These are phyloP conservation scores for Quercus bicolor DNA, from an alignment of 306 rosid genomes.

Conservation along the genomic window DNA sequence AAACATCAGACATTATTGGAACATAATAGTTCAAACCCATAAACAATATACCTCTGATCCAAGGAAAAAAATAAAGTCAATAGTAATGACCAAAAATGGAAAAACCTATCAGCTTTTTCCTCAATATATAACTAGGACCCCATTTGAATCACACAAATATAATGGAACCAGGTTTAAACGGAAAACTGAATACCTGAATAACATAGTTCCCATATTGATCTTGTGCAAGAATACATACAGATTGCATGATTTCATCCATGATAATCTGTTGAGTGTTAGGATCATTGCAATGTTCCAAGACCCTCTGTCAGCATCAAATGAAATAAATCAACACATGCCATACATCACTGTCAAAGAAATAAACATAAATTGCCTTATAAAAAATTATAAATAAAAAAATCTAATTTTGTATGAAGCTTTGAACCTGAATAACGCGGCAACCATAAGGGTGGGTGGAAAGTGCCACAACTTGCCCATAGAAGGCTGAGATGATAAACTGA, in stretches of 20 bases:
- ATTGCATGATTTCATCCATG: conserved; percentile 94
- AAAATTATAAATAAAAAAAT: too few species aligned
- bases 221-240: conserved; percentile 81
- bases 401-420: conserved; percentile 7
- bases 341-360: conserved; percentile 2
- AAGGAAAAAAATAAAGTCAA: background rate
- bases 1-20: background rate
- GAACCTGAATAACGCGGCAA: conserved; percentile 96
- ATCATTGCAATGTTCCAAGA: conserved; percentile 86
- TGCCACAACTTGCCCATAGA: conserved; percentile 88
- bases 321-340: conserved; percentile 24
- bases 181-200: conserved; percentile 64
- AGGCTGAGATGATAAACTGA: conserved; percentile 81
- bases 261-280: conserved; percentile 65
- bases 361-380: background rate
- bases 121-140: background rate
- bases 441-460: conserved; percentile 98
- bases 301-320: conserved; percentile 68
- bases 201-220: conserved; percentile 99
- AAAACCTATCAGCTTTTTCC: background rate
- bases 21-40: background rate
- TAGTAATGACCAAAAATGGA: background rate
- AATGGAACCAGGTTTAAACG: conserved; percentile 1
- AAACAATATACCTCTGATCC: background rate
- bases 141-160: conserved; percentile 1